Conservation (phyloP, 257 asterid genomes). For the Solanum corneliomulleri region DNA sequence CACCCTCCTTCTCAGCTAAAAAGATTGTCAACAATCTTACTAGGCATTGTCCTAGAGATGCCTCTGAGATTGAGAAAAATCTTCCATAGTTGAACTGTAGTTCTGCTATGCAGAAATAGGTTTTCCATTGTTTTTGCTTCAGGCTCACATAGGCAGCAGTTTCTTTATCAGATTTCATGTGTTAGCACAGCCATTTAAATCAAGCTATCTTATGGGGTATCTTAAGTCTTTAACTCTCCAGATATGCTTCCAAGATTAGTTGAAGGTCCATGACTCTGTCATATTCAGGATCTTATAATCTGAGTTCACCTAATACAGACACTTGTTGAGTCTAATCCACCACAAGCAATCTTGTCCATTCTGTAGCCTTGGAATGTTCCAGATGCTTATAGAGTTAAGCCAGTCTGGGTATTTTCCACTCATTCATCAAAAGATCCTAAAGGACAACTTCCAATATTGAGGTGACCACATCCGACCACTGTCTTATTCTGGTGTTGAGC, state of each 20-base stretch:
- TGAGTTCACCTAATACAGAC: neutral
- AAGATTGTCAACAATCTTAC: neutral
- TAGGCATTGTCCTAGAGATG: neutral
- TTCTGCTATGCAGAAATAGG: neutral
- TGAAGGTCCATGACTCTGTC: neutral
- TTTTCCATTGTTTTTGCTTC: neutral
- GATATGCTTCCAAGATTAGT: neutral
- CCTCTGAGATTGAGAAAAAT: neutral
- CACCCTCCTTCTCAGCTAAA: neutral
- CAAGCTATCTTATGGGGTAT: neutral
- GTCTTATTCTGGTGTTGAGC: neutral
- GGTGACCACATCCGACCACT: neutral
- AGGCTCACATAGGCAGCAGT: neutral
- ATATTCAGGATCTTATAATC: neutral
- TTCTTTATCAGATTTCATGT: neutral
- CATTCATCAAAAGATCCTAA: neutral
- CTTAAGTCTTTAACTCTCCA: neutral
- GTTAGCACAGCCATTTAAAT: neutral
- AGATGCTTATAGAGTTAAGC: neutral
- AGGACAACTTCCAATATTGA: neutral
- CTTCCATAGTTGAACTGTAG: neutral
- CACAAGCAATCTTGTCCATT: neutral
- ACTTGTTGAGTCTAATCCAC: neutral
- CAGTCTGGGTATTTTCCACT: neutral
- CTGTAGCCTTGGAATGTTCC: neutral